A percentile compares a stretch with the other conserved stretches of the same genome.
phyloP scores from a whole-genome alignment of 2,329 filamentous ascomycete species.

The Alternaria sp. region DNA sequence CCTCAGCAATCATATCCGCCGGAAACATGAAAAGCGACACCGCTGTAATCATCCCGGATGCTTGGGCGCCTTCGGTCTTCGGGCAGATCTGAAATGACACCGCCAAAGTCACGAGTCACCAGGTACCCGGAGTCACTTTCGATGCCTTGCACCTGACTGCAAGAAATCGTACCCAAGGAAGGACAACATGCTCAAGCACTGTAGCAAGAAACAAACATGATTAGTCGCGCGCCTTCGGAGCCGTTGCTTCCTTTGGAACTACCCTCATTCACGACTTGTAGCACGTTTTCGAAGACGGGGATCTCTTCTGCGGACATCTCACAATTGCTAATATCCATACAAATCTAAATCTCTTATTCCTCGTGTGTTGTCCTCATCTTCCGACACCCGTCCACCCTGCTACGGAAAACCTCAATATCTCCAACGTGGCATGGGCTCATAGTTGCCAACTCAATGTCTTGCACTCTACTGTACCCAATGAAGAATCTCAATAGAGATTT shows the following conservation, averaged over 20 bases:
- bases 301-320: background rate
- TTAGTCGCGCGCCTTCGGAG: background rate
- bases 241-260: background rate
- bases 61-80: background rate
- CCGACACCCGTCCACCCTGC: background rate
- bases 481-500: background rate
- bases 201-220: background rate
- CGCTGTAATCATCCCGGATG: background rate
- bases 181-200: background rate
- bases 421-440: background rate
- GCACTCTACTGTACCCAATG: accelerated
- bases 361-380: too few relatives aligned
- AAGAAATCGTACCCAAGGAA: background rate
- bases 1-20: too few relatives aligned
- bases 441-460: background rate
- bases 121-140: background rate
- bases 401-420: background rate
- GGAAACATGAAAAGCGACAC: background rate
- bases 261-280: too few relatives aligned
- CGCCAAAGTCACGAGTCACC: background rate
- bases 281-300: background rate
- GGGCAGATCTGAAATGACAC: background rate
- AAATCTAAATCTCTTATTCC: too few relatives aligned
- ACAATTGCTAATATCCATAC: too few relatives aligned
- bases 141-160: background rate